Base-by-base conservation (phyloP, 345 rosid genomes). In the Moringa oleifera region DNA sequence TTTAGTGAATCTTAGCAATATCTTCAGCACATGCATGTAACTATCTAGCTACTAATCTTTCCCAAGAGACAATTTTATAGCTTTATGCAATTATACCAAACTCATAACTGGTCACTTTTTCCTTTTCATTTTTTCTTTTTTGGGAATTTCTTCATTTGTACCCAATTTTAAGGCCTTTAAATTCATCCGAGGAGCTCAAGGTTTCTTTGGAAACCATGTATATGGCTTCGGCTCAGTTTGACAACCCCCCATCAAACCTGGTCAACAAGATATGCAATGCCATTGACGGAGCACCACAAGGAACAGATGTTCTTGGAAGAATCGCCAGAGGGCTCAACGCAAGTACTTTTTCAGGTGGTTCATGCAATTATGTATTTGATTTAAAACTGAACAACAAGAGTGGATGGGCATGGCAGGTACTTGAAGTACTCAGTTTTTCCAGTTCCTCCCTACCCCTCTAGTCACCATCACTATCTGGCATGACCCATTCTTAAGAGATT, bases 1-100 rank as follows among this genome's bases (percentile, higher is more conserved):
- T 53, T 82, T 82, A 4, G 61, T 71, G 0, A 45, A 66, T 20
- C 85, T 91, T 18, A 65, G 87, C 79, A 33, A 71, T 36, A 82
- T 56, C 68, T 91, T 91, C 81, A 82, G 70, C 65, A 83, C 87
- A 58, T 91, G 97, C 73, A 19, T 23, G 77, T 73, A 68, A 41
- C 17, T 41, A 33, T 33, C 11, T 33, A 33, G 11, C 37, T 33
- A 33, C n/a, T n/a, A n/a, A n/a, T n/a, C n/a, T n/a, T n/a, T n/a
- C n/a, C n/a, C n/a, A n/a, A n/a, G n/a, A n/a, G n/a, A n/a, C n/a
- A n/a, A n/a, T n/a, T n/a, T n/a, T n/a, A n/a, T n/a, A n/a, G n/a
- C n/a, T n/a, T n/a, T n/a, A n/a, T n/a, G n/a, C n/a, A 33, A 4
- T 11, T 33, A 33, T 33, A 33, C 11, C 37, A 33, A 4, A 11